Percentiles rank a stretch among this genome's conserved stretches.
Evolutionary conservation across 176 grass and related monocot species (phyloP).

Genomic region (Eleusine coracana): DNA sequence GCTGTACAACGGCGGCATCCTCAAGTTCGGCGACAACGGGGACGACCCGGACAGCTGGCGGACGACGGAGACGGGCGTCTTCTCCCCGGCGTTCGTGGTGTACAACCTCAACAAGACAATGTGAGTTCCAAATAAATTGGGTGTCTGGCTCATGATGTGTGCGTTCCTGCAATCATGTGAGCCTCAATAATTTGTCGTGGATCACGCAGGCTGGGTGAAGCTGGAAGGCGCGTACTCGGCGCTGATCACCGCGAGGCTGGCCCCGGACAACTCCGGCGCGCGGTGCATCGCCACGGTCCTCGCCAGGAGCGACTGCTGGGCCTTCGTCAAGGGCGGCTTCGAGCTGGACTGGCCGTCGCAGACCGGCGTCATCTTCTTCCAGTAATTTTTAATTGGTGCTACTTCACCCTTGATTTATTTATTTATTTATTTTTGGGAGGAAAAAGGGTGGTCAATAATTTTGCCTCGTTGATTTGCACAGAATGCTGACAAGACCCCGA

Average conservation of each 20-base stretch:
- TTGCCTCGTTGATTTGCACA: constrained; percentile 29
- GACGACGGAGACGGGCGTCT: constrained; percentile 77
- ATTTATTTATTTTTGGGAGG: background rate
- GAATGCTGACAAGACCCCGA: constrained; percentile 74
- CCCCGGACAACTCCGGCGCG: constrained; percentile 61
- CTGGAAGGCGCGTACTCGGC: constrained; percentile 59
- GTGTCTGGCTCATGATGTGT: background rate
- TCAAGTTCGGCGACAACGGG: constrained; percentile 61
- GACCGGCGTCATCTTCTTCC: constrained; percentile 69
- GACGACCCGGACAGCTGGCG: constrained; percentile 58
- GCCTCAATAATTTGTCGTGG: constrained; percentile 11
- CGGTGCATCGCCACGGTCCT: constrained; percentile 77
- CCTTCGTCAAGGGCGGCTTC: constrained; percentile 86
- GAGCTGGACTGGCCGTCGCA: constrained; percentile 65
- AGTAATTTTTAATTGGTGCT: too few relatives aligned
- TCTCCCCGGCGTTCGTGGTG: constrained; percentile 77
- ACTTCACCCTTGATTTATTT: too few relatives aligned
- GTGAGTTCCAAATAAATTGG: constrained; percentile 42
- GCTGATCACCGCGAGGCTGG: constrained; percentile 73
- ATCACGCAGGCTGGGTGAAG: constrained; percentile 71
- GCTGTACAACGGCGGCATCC: constrained; percentile 87
- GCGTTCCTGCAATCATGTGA: background rate
- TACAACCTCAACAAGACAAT: constrained; percentile 74
- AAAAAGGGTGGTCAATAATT: background rate
- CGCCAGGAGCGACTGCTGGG: constrained; percentile 81